phyloP scores from a whole-genome alignment of 2,329 filamentous ascomycete species.

The Alternaria sp. region DNA sequence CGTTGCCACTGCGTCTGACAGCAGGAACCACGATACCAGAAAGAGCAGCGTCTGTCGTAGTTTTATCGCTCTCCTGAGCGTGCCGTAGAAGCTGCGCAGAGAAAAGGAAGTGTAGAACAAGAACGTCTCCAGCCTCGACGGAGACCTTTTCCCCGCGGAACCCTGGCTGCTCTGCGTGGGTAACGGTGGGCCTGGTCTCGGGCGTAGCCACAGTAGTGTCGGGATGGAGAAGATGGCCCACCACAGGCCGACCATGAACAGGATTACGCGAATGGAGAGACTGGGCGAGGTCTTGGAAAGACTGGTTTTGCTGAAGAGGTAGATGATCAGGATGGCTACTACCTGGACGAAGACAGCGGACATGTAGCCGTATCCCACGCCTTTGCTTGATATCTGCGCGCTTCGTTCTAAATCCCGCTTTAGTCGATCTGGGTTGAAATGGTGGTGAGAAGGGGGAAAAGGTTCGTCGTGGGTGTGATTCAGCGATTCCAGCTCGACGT shows the following conservation, averaged over 20 bases:
- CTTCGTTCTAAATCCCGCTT: slow-evolving; percentile 77
- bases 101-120: slow-evolving; percentile 79
- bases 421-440: slow-evolving; percentile 42
- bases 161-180: slow-evolving; percentile 31
- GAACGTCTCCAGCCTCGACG: slow-evolving; percentile 40
- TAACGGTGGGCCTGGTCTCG: slow-evolving; percentile 84
- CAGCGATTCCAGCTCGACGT: slow-evolving; percentile 42
- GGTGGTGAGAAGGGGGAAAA: slow-evolving; percentile 9
- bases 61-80: slow-evolving; percentile 73
- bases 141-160: slow-evolving; percentile 15
- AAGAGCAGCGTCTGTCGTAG: slow-evolving; percentile 78
- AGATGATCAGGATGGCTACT: slow-evolving; percentile 75
- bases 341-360: slow-evolving; percentile 83
- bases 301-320: slow-evolving; percentile 57
- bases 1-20: slow-evolving; percentile 91
- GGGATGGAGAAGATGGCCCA: slow-evolving; percentile 89
- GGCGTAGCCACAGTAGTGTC: slow-evolving; percentile 81
- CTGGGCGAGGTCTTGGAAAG: slow-evolving; percentile 73
- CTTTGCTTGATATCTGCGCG: slow-evolving; percentile 84
- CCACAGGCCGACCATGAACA: slow-evolving; percentile 85
- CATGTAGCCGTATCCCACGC: slow-evolving; percentile 88
- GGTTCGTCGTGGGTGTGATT: slow-evolving; percentile 23
- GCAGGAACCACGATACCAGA: slow-evolving; percentile 85
- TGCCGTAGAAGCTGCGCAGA: slow-evolving; percentile 82
- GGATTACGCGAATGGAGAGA: slow-evolving; percentile 79